phyloP scores from a whole-genome alignment of 2,329 filamentous ascomycete genomes.

The Fusarium subtropicale region DNA sequence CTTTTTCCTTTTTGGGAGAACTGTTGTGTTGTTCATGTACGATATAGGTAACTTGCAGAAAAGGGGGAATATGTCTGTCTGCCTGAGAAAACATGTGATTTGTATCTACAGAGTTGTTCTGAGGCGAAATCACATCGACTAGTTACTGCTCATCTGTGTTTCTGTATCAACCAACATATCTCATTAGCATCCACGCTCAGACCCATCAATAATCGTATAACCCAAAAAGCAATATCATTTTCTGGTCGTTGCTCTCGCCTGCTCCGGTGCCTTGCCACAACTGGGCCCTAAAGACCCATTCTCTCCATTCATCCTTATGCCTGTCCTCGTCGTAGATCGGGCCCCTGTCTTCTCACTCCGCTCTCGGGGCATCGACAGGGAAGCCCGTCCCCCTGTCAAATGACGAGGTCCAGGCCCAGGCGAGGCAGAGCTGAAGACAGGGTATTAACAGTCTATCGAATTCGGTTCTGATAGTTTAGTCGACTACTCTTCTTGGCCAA shows the following conservation, averaged over 20 bases:
- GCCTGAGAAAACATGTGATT: neutral
- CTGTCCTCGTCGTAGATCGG: neutral
- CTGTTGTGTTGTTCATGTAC: neutral
- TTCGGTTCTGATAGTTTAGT: constrained; percentile 26
- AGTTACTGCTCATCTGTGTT: no score
- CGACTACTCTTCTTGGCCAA: constrained; percentile 12
- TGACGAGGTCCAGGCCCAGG: constrained; percentile 19
- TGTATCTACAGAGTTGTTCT: neutral
- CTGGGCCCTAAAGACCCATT: constrained; percentile 13
- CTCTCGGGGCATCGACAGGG: neutral
- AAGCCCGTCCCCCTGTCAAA: neutral
- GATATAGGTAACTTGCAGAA: neutral
- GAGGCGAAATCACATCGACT: no score
- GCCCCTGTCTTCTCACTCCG: constrained; percentile 5
- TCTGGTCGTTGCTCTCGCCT: constrained; percentile 1
- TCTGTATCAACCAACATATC: neutral
- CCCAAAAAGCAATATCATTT: constrained; percentile 4
- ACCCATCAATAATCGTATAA: constrained; percentile 2
- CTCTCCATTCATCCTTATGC: neutral
- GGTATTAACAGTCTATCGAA: constrained; percentile 27
- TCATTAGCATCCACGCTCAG: neutral
- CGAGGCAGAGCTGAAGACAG: constrained; percentile 35
- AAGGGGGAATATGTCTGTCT: neutral
- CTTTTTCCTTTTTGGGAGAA: constrained; percentile 5
- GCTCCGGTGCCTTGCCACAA: constrained; percentile 17